A percentile compares a stretch with the other conserved stretches of the same genome.
phyloP scores from a whole-genome alignment of 1,139 yeast species.

The Blastobotrys capitulatus region DNA sequence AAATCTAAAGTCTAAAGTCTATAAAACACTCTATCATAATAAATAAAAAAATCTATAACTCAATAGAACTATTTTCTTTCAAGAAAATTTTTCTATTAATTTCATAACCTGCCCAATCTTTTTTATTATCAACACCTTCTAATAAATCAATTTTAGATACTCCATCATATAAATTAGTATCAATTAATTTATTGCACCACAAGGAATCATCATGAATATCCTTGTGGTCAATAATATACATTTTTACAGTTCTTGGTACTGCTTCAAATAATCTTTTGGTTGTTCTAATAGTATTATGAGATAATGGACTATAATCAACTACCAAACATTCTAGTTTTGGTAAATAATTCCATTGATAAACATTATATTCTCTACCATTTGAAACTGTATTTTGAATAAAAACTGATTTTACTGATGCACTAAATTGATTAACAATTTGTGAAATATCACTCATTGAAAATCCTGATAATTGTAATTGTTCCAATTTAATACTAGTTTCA shows the following conservation, averaged over 20 bases:
- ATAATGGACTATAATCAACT: slow-evolving; percentile 10
- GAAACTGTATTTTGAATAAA: slow-evolving; percentile 10
- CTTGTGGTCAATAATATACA: slow-evolving; percentile 14
- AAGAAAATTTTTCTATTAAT: slow-evolving; percentile 3
- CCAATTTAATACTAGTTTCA: slow-evolving; percentile 6
- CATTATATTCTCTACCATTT: slow-evolving; percentile 9
- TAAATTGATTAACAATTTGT: slow-evolving; percentile 10
- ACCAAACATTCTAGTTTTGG: slow-evolving; percentile 12
- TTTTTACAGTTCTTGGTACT: slow-evolving; percentile 8
- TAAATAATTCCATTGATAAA: slow-evolving; percentile 11
- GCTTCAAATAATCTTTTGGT: slow-evolving; percentile 9
- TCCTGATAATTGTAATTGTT: slow-evolving; percentile 11
- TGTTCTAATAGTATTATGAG: slow-evolving; percentile 1
- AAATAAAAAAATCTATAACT: neutral
- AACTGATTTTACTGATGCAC: slow-evolving; percentile 5
- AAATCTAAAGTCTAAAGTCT: too few relatives aligned
- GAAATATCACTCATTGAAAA: slow-evolving; percentile 12
- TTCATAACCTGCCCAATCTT: slow-evolving; percentile 3
- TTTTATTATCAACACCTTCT: slow-evolving; percentile 7
- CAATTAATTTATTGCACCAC: slow-evolving; percentile 8
- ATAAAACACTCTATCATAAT: too few relatives aligned
- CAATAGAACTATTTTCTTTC: neutral
- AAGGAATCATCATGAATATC: slow-evolving; percentile 10
- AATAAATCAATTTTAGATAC: slow-evolving; percentile 8
- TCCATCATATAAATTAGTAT: slow-evolving; percentile 4